Conservation (phyloP, 192 early-diverging fungal genomes). For the Chytriomyces confervae region DNA sequence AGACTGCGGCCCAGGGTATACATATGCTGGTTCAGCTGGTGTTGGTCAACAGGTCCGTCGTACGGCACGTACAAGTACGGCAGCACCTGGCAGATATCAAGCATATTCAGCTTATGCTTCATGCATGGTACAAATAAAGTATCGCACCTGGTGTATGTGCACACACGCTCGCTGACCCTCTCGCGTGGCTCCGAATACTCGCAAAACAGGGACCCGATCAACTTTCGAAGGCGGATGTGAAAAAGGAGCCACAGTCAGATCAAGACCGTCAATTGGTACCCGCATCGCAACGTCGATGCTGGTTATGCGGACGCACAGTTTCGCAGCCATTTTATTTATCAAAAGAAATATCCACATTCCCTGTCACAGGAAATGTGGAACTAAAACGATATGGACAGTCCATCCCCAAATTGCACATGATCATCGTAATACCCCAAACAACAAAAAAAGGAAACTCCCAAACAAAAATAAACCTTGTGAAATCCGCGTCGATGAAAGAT, state of each 20-base stretch:
- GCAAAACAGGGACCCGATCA: constrained; percentile 70
- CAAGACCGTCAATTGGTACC: neutral
- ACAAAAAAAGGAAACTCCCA: neutral
- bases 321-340: too few relatives aligned
- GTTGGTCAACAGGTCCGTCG: constrained; percentile 46
- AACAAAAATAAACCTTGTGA: neutral
- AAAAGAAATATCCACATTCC: too few relatives aligned
- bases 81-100: constrained; percentile 52
- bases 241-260: constrained; percentile 24
- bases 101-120: neutral
- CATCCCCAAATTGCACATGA: too few relatives aligned
- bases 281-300: too few relatives aligned
- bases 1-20: constrained; percentile 65
- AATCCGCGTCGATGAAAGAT: neutral
- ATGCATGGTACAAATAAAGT: neutral
- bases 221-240: constrained; percentile 3
- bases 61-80: constrained; percentile 87
- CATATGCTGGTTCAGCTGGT: constrained; percentile 46
- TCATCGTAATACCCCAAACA: neutral
- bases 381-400: too few relatives aligned
- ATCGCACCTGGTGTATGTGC: constrained; percentile 79
- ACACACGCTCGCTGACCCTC: constrained; percentile 76
- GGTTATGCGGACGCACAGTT: too few relatives aligned
- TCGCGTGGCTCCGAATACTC: constrained; percentile 79
- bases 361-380: too few relatives aligned